Conservation (phyloP, 2,329 filamentous ascomycete genomes). For the Colletotrichum gloeosporioides region DNA sequence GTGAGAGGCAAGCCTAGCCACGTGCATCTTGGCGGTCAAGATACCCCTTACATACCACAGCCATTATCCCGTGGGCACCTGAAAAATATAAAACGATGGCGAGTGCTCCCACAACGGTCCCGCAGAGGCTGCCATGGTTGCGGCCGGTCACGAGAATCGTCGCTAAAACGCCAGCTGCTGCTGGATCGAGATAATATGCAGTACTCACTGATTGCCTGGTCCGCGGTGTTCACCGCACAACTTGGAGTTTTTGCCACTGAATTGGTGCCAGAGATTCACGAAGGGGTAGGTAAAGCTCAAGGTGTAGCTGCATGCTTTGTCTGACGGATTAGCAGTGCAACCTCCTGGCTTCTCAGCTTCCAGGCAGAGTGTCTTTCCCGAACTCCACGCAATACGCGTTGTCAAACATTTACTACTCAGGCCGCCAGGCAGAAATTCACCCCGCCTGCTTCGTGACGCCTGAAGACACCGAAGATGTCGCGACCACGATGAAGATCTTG, state of each 20-base stretch:
- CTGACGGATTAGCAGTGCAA: conserved; percentile 19
- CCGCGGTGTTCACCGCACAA: neutral
- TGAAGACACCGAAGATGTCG: conserved; percentile 30
- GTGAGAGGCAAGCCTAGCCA: neutral
- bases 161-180: neutral
- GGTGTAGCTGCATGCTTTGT: rapidly evolving
- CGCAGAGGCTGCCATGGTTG: neutral
- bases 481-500: conserved; percentile 27
- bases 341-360: conserved; percentile 19
- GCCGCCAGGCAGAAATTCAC: conserved; percentile 28
- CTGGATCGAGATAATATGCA: neutral
- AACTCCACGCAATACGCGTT: conserved; percentile 25
- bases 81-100: neutral
- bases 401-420: conserved; percentile 36
- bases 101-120: neutral
- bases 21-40: neutral
- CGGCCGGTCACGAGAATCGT: neutral
- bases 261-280: neutral
- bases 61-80: neutral
- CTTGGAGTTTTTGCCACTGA: neutral
- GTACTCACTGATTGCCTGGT: neutral
- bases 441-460: conserved; percentile 30
- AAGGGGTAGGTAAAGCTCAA: neutral
- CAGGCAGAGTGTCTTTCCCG: conserved; percentile 25
- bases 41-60: neutral